phyloP scores from a whole-genome alignment of 441 rosid genomes.

The Rhodomyrtus psidioides region DNA sequence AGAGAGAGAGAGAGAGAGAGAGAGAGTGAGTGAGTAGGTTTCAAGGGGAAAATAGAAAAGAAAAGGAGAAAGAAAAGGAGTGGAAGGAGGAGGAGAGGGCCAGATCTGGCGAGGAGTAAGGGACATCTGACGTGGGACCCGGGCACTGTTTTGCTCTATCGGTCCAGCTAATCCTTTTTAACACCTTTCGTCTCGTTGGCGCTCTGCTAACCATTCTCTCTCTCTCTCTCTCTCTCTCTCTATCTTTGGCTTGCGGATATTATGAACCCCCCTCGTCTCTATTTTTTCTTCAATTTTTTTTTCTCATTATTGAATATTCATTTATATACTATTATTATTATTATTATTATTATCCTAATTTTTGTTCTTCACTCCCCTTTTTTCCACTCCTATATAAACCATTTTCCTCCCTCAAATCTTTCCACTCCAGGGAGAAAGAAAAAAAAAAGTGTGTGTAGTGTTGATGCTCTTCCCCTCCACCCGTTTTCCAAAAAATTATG shows the following conservation, averaged over 20 bases:
- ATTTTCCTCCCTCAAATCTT: not conserved
- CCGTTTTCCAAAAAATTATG: not conserved
- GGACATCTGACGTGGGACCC: conserved; percentile 38
- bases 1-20: too few species aligned
- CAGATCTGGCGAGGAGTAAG: conserved; percentile 15
- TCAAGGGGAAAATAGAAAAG: not conserved
- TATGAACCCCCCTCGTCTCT: conserved; percentile 30
- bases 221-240: not conserved
- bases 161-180: conserved; percentile 22
- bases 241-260: conserved; percentile 25
- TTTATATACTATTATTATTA: not conserved
- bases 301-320: not conserved
- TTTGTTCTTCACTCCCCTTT: not conserved
- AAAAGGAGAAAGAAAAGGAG: not conserved
- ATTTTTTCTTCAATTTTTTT: not conserved
- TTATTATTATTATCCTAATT: not conserved
- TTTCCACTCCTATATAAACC: not conserved
- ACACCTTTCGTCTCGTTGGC: conserved; percentile 26
- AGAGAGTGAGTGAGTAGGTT: not conserved
- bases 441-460: not conserved
- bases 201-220: conserved; percentile 19
- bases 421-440: not conserved
- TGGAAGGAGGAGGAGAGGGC: not conserved
- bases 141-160: conserved; percentile 33
- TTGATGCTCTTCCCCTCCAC: not conserved